phyloP scores from a whole-genome alignment of 108 stramenopile species.

The Skeletonema menzelii region DNA sequence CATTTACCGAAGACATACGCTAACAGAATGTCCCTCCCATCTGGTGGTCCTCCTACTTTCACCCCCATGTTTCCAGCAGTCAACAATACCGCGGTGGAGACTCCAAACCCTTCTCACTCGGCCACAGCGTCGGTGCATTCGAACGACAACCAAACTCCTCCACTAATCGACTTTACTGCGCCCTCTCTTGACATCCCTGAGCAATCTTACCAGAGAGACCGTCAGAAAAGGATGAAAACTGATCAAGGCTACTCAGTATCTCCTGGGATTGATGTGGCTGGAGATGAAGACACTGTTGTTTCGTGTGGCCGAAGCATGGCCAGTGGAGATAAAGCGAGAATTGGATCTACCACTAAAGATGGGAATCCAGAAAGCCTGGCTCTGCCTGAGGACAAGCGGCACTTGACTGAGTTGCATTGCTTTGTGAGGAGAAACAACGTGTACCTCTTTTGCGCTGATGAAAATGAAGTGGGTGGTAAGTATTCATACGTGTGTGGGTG shows the following conservation, averaged over 20 bases:
- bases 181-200: not conserved
- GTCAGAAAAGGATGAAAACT: not conserved
- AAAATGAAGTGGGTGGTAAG: constrained; percentile 57
- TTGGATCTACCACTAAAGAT: constrained; percentile 5
- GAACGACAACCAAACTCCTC: not conserved
- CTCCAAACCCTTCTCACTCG: not conserved
- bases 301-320: not conserved
- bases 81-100: not conserved
- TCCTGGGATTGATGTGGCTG: not conserved
- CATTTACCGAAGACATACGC: not conserved
- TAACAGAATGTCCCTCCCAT: not conserved
- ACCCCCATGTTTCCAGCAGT: not conserved
- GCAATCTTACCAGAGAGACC: not conserved
- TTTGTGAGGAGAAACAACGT: constrained; percentile 76
- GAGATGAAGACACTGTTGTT: not conserved
- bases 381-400: constrained; percentile 63
- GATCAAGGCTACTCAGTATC: not conserved
- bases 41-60: not conserved
- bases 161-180: not conserved
- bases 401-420: constrained; percentile 83
- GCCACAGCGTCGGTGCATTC: not conserved
- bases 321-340: not conserved
- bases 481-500: not conserved
- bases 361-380: constrained; percentile 34
- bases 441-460: constrained; percentile 71